Conservation (phyloP, 306 rosid genomes). For the Cicer cuneatum region DNA sequence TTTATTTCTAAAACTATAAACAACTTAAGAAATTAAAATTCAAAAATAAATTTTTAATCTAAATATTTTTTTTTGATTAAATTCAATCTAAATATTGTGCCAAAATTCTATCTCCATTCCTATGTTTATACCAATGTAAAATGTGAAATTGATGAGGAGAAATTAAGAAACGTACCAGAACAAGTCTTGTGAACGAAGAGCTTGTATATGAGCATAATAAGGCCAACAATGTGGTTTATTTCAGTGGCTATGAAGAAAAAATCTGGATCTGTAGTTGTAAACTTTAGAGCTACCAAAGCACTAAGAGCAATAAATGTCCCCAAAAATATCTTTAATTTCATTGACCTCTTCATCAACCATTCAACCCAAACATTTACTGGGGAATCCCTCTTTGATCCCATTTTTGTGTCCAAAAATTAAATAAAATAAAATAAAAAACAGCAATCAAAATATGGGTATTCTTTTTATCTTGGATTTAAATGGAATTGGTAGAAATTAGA, state of each 20-base stretch:
- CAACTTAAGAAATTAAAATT: no score
- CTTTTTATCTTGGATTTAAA: neutral
- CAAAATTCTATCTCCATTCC: no score
- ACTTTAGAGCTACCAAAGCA: slow-evolving; percentile 55
- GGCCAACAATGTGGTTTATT: slow-evolving; percentile 57
- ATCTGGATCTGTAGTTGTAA: slow-evolving; percentile 36
- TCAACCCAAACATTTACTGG: slow-evolving; percentile 45
- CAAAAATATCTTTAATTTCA: slow-evolving; percentile 56
- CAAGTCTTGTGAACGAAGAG: slow-evolving; percentile 75
- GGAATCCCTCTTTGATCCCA: slow-evolving; percentile 62
- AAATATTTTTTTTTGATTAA: no score
- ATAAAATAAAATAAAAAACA: neutral
- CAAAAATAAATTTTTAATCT: no score
- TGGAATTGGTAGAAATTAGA: neutral
- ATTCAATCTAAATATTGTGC: no score
- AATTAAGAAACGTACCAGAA: slow-evolving; percentile 55
- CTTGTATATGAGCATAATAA: slow-evolving; percentile 69
- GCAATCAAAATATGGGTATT: slow-evolving; percentile 11
- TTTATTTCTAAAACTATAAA: no score
- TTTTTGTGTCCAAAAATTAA: slow-evolving; percentile 14
- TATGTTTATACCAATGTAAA: no score
- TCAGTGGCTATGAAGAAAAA: slow-evolving; percentile 63
- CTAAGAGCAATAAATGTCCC: slow-evolving; percentile 50
- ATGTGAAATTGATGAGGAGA: neutral
- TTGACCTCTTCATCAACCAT: slow-evolving; percentile 61